Base-by-base conservation (phyloP, 371 early-diverging fungal genomes). In the Fennellomyces sp. region DNA sequence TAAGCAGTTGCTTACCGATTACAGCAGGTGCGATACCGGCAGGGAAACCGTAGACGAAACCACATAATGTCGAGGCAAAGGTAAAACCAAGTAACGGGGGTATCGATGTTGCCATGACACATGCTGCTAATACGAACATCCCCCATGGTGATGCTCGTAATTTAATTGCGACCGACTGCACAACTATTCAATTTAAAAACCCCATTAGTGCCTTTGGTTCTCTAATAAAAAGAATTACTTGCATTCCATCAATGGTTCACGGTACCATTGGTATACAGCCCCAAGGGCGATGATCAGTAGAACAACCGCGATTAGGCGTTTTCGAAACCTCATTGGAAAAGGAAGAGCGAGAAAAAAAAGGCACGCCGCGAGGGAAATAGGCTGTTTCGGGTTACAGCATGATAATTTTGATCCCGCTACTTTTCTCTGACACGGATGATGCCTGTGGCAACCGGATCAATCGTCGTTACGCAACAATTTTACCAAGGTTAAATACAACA, bases 21-120 rank as follows among this genome's bases (percentile, higher is more conserved):
- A 68, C 63, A 8, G 71, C 74, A 28, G 65, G 66, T 17, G 57
- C 28, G n/a, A 64, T 30, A 13, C 73, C 73, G 17, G 29, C 57
- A 3, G 74, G 70, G 31, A 76, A 66, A 1, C 78, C 78, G 52
- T 72, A 78, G 13, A 80, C 70, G 42, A 76, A 80, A 2, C 77
- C 80, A 26, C 69, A 65, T 19, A 76, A 31, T 0, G 75, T 66
- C 0, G 61, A 64, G 8, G 61, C 30, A 29, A 74, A 76, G 0
- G 75, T 72, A 31, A 80, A 80, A 0, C 76, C 76, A 12, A 76
- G 21, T 26, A 80, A 52, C 7, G 77, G 80, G 6, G 80, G 77
- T 27, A 72, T 73, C 0, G 80, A 80, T 1, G 71, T 69, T 1
- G 71, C 29, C 2, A 66, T 50, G 12, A 80, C 60, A 4, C 60